Evolutionary conservation across 2,329 filamentous ascomycete genomes (phyloP).

Genomic region (Rugonectria rugulosa): DNA sequence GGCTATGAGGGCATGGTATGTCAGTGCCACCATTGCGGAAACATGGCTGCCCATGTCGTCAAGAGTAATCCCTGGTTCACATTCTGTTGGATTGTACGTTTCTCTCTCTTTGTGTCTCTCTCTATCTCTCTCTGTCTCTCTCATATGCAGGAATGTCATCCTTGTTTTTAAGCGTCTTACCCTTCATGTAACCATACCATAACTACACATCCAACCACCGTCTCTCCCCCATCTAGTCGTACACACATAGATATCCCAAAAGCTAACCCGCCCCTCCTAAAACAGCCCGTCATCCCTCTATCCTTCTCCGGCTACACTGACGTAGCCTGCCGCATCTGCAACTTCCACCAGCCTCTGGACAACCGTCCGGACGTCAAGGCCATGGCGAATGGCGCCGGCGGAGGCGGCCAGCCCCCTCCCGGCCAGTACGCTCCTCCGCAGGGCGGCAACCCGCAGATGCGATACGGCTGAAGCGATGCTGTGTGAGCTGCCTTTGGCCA

Average conservation of each 20-base stretch:
- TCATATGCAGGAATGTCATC: neutral
- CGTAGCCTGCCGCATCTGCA: constrained; percentile 77
- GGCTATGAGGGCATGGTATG: constrained; percentile 69
- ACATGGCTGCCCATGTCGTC: constrained; percentile 66
- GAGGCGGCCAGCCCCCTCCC: constrained; percentile 42
- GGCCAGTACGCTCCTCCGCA: constrained; percentile 43
- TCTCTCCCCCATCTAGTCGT: too few species aligned
- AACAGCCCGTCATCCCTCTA: constrained; percentile 74
- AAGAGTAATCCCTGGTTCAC: constrained; percentile 79
- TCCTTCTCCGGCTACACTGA: constrained; percentile 72
- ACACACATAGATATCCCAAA: too few species aligned
- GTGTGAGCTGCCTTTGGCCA: neutral
- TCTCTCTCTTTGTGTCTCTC: neutral
- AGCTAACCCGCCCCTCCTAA: constrained; percentile 27
- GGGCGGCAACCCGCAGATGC: constrained; percentile 40
- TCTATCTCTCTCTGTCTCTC: neutral
- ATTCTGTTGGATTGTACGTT: constrained; percentile 74
- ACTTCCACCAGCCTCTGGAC: constrained; percentile 73
- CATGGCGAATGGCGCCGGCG: constrained; percentile 55
- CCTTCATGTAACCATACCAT: neutral
- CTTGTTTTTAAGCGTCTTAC: neutral
- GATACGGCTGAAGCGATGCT: constrained; percentile 34
- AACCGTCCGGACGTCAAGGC: constrained; percentile 63
- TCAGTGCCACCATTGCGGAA: constrained; percentile 73
- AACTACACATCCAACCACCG: neutral